A percentile compares a stretch with the other conserved stretches of the same genome.
Evolutionary conservation across 345 rosid genomes (phyloP).

Genomic region (Linum usitatissimum): DNA sequence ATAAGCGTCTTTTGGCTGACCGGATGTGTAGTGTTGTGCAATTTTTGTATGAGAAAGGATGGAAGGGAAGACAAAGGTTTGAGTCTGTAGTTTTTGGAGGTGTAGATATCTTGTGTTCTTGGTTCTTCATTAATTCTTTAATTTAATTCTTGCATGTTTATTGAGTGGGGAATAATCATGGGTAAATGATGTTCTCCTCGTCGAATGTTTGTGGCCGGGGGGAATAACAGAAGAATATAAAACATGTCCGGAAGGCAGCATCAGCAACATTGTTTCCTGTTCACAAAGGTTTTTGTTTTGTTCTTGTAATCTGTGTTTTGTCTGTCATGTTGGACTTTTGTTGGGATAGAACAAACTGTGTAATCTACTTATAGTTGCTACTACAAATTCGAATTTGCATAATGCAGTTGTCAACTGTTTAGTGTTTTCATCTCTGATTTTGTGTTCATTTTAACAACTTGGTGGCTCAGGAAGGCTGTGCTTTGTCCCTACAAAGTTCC

Average conservation of each 20-base stretch:
- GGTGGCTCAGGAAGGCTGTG: too few species aligned
- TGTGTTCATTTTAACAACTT: too few species aligned
- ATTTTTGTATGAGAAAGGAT: not conserved
- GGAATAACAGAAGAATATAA: not conserved
- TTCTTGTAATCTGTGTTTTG: too few species aligned
- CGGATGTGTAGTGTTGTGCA: not conserved
- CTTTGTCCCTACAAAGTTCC: too few species aligned
- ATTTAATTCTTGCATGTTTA: not conserved
- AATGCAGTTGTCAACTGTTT: not conserved
- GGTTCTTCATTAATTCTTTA: not conserved
- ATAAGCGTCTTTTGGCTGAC: not conserved
- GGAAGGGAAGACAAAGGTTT: not conserved
- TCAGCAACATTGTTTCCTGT: not conserved
- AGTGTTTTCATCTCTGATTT: too few species aligned
- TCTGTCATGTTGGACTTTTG: not conserved
- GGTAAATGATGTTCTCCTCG: not conserved
- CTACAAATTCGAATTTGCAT: not conserved
- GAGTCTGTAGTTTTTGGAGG: not conserved
- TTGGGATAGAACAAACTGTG: not conserved
- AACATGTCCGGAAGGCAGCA: not conserved
- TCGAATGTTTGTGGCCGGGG: not conserved
- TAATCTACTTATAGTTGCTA: not conserved
- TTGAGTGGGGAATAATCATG: not conserved
- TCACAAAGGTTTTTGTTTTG: not conserved
- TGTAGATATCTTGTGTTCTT: not conserved